Evolutionary conservation across 164 flowering plant species (phyloP), one percentile per base, ranked within the genome.

Genomic region (Platanus orientalis): DNA sequence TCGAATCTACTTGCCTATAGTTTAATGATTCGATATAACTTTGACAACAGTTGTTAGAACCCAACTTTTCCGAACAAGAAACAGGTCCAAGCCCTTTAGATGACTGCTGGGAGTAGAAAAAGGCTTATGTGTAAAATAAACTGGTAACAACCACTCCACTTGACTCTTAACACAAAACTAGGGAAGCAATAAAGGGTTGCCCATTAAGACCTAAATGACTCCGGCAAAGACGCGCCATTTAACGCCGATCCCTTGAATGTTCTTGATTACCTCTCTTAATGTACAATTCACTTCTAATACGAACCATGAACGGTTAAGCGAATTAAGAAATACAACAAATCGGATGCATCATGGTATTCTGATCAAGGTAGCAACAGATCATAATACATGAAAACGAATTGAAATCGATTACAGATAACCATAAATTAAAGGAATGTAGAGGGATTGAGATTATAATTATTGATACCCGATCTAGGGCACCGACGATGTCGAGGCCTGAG

Each of bases 401-500:
- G 17, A 49, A 30, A 42, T 29, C 25, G 1, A 21, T 1, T 0
- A 30, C 23, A 36, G 39, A 58, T 12, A 26, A 25, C 27, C 26
- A 28, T n/a, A 55, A 12, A 49, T 3, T 60, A 32, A 32, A 4
- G 5, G 9, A 32, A 9, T 4, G 9, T 7, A 19, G 36, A 30
- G 21, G 2, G 29, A 52, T 11, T 14, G 14, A 23, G 10, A 53
- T 24, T 1, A 28, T 0, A 17, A 27, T 9, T 2, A n/a, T 26
- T 12, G 12, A n/a, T 71, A 91, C 97, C 57, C 73, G 80, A 78
- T 82, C 82, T 27, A 85, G 78, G 67, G 92, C 87, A 44, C 72
- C 64, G 63, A 95, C 88, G 51, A 95, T 69, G 78, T 81, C 73
- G 68, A 95, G 89, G 68, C 89, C 87, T 17, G 96, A 88, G 76